phyloP scores from a whole-genome alignment of 805 yeast species.

The Barnettozyma vustinii region DNA sequence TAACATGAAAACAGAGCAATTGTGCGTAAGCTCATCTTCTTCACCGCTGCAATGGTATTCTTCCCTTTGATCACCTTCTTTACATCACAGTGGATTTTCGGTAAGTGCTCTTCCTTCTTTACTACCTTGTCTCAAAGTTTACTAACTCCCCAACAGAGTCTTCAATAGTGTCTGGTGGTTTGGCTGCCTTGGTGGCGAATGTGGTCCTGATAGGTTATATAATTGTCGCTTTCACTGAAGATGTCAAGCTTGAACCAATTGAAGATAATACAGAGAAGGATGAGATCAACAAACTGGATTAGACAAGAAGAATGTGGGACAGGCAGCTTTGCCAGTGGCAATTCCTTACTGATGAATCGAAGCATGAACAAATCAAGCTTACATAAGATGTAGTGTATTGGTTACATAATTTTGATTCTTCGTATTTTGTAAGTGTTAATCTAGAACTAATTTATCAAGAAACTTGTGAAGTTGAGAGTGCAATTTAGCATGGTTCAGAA shows the following conservation, averaged over 20 bases:
- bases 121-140: constrained; percentile 15
- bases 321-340: not conserved
- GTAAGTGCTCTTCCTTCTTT: constrained; percentile 10
- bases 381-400: not conserved
- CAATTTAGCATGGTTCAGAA: constrained; percentile 24
- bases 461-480: no score
- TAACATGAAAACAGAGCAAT: constrained; percentile 41
- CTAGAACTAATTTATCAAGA: no score
- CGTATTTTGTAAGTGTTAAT: no score
- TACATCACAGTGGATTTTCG: constrained; percentile 35
- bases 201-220: constrained; percentile 69
- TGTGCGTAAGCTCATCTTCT: constrained; percentile 60
- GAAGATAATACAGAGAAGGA: constrained; percentile 28
- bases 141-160: constrained; percentile 28
- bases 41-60: constrained; percentile 71
- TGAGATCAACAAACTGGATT: constrained; percentile 29
- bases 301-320: not conserved
- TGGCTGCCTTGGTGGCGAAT: constrained; percentile 75
- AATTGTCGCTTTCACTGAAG: constrained; percentile 69
- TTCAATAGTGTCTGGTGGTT: constrained; percentile 68
- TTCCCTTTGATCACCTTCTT: constrained; percentile 65
- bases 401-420: not conserved
- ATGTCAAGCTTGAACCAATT: constrained; percentile 29
- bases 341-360: not conserved
- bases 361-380: no score